Evolutionary conservation across 139 green algal species (phyloP).

Genomic region (Chlorella sp.): DNA sequence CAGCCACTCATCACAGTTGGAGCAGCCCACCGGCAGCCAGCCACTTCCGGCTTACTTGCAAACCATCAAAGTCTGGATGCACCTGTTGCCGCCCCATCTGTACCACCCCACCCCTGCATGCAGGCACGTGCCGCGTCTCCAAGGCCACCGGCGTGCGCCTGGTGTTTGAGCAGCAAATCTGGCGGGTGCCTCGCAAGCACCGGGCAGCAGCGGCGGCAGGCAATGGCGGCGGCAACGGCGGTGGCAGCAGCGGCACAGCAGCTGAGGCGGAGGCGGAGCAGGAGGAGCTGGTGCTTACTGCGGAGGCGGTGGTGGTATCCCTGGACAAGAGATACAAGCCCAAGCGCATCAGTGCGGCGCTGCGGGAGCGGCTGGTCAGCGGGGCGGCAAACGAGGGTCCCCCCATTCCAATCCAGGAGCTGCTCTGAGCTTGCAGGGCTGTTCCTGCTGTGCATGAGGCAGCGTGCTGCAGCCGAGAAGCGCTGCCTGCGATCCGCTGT

Average conservation of each 20-base stretch:
- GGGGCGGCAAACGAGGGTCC: neutral
- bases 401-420: neutral
- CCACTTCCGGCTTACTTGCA: no score
- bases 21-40: no score
- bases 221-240: neutral
- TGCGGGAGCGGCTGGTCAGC: conserved; percentile 14
- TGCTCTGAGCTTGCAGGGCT: conserved; percentile 12
- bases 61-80: no score
- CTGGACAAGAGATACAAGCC: conserved; percentile 42
- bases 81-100: no score
- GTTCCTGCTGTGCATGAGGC: no score
- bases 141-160: conserved; percentile 39
- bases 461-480: no score
- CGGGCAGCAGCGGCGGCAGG: neutral
- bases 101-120: no score
- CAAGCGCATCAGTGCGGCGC: conserved; percentile 10
- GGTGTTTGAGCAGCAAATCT: conserved; percentile 44
- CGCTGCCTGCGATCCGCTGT: no score
- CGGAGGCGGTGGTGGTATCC: conserved; percentile 43
- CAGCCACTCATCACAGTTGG: no score
- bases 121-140: conserved; percentile 20
- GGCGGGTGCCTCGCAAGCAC: neutral
- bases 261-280: neutral
- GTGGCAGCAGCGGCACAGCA: neutral
- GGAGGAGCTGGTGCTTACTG: conserved; percentile 41